Evolutionary conservation across 2,329 filamentous ascomycete genomes (phyloP), one percentile per base, ranked within the genome.

Genomic region (Colletotrichum chrysophilum): DNA sequence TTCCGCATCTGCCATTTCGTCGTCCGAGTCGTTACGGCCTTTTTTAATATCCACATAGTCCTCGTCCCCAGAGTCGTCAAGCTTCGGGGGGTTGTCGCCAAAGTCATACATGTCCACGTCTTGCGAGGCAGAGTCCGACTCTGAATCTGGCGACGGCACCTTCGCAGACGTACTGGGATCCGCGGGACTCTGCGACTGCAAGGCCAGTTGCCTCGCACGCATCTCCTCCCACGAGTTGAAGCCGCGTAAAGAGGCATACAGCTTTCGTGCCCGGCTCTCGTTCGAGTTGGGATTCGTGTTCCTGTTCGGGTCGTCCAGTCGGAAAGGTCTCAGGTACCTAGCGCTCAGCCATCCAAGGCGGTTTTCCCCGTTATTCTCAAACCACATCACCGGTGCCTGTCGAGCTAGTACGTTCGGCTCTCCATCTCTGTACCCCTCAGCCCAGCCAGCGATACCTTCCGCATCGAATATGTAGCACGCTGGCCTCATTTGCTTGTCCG

Each of bases 41-140:
- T 55, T 18, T 28, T 36, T 62, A 13, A 24, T 7, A 18, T 76
- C 74, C 4, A 70, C 58, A 38, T 74, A 76, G 21, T 71, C 74
- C 26, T 66, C 61, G 13, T 77, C 76, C 3, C 74, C 74, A 13
- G 74, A 76, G 52, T 76, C 76, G 38, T 76, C 64, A 4, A 68
- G 38, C 13, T 81, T 73, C 6, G 48, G 68, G 3, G 83, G 83
- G 1, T 75, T 75, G 69, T 73, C 73, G 30, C 69, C 73, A 67
- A 75, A 75, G 26, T 75, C 70, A 28, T 73, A 75, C 73, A 73
- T 75, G 21, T 75, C 64, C 7, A 67, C 70, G 34, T 75, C 73
- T 14, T 65, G 70, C 5, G 65, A 30, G 3, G 58, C 26, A 26
- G 64, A 67, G 10, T 75, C 70, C 16, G 73, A 73, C 18, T 73